Conservation (phyloP, 352 stramenopile species). For the Globisporangium echinulatum region DNA sequence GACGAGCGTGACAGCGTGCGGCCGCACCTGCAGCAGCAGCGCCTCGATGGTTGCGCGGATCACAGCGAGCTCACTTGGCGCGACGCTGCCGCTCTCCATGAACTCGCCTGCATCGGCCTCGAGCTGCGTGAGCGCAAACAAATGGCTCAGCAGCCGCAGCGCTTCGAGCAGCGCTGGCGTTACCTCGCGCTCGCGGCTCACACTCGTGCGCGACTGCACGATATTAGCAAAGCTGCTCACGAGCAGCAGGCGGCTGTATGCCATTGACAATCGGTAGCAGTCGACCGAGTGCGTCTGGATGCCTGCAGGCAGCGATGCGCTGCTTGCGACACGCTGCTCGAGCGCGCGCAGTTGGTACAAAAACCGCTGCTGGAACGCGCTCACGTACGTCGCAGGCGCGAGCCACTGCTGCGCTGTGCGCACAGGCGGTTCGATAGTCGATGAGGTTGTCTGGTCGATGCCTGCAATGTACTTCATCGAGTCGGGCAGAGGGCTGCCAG, state of each 20-base stretch:
- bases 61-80: slow-evolving; percentile 29
- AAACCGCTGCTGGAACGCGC: slow-evolving; percentile 51
- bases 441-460: slow-evolving; percentile 9
- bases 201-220: slow-evolving; percentile 18
- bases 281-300: slow-evolving; percentile 58
- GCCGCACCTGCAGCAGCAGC: slow-evolving; percentile 42
- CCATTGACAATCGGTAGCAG: slow-evolving; percentile 55
- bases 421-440: not conserved
- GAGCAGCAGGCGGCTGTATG: slow-evolving; percentile 47
- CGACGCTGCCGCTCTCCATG: slow-evolving; percentile 54
- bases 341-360: slow-evolving; percentile 35
- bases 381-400: slow-evolving; percentile 28
- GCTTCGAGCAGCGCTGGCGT: slow-evolving; percentile 22
- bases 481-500: slow-evolving; percentile 16
- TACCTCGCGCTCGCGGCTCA: slow-evolving; percentile 26
- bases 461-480: not conserved
- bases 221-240: slow-evolving; percentile 37
- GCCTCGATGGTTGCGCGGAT: slow-evolving; percentile 49
- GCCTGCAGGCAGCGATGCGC: slow-evolving; percentile 23
- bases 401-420: slow-evolving; percentile 25
- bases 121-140: slow-evolving; percentile 75
- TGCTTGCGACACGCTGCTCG: slow-evolving; percentile 25
- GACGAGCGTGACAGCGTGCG: slow-evolving; percentile 61
- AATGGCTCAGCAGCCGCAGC: slow-evolving; percentile 45
- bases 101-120: slow-evolving; percentile 56